phyloP scores from a whole-genome alignment of 2,329 filamentous ascomycete species.

The Fusarium avenaceum region DNA sequence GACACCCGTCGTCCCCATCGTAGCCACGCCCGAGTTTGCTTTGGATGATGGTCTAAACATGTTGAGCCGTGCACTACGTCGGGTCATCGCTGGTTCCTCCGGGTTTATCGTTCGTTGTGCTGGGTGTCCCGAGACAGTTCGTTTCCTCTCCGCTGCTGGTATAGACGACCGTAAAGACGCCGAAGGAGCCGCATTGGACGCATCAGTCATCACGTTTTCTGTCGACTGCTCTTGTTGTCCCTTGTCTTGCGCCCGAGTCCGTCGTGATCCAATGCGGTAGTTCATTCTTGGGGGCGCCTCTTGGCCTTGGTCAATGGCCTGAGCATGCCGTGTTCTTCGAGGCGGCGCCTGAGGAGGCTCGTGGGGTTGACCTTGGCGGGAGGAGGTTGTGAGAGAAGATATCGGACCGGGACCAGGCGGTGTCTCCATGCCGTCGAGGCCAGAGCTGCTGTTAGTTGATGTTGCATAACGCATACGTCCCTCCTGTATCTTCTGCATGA shows the following conservation, averaged over 20 bases:
- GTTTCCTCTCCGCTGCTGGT: constrained; percentile 78
- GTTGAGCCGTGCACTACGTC: constrained; percentile 79
- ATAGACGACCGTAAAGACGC: constrained; percentile 57
- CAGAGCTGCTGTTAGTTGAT: constrained; percentile 54
- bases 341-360: constrained; percentile 67
- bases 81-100: constrained; percentile 69
- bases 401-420: constrained; percentile 58
- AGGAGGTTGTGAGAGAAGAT: constrained; percentile 39
- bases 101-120: constrained; percentile 65
- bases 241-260: constrained; percentile 57
- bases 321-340: constrained; percentile 67
- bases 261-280: constrained; percentile 65
- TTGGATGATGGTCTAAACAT: constrained; percentile 78
- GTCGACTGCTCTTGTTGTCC: constrained; percentile 49
- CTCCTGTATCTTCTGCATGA: constrained; percentile 68
- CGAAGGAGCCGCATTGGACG: constrained; percentile 53
- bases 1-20: constrained; percentile 69
- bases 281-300: constrained; percentile 76
- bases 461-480: constrained; percentile 62
- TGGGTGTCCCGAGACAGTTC: constrained; percentile 89
- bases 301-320: constrained; percentile 63
- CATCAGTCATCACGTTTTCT: constrained; percentile 61
- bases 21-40: constrained; percentile 68
- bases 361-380: constrained; percentile 48
- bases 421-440: constrained; percentile 73